These are phyloP conservation scores for Lasiosphaeris hirsuta DNA, from an alignment of 495 filamentous ascomycete species.

Conservation along the genomic window DNA sequence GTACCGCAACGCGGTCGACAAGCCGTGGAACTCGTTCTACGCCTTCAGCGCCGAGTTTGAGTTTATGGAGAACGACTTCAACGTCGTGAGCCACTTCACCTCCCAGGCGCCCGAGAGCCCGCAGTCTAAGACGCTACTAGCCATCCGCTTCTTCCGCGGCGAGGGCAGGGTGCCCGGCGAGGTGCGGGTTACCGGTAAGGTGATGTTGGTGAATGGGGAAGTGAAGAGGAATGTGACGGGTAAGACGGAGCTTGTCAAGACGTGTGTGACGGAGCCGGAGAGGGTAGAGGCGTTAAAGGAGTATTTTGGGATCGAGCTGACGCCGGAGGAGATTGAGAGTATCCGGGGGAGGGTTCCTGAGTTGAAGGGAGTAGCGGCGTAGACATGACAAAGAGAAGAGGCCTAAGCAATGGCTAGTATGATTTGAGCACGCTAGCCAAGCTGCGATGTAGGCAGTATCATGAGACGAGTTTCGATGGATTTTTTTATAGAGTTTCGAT, in stretches of 20 bases:
- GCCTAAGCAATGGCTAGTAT: no score
- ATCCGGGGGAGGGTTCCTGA: slow-evolving; percentile 50
- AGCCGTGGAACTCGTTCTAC: slow-evolving; percentile 56
- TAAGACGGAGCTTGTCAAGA: slow-evolving; percentile 48
- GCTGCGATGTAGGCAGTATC: no score
- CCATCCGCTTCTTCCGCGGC: slow-evolving; percentile 55
- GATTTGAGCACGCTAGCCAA: no score
- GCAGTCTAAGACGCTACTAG: slow-evolving; percentile 50
- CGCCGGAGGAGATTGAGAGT: slow-evolving; percentile 46
- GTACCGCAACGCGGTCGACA: slow-evolving; percentile 43
- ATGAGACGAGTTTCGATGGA: no score
- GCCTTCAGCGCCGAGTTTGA: slow-evolving; percentile 56
- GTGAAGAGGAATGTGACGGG: slow-evolving; percentile 60
- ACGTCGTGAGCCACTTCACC: slow-evolving; percentile 54
- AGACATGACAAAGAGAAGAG: neutral
- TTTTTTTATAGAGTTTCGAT: no score
- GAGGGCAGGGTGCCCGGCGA: slow-evolving; percentile 17
- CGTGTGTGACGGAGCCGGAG: slow-evolving; percentile 49
- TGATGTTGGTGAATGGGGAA: slow-evolving; percentile 54
- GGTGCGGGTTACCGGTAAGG: slow-evolving; percentile 52
- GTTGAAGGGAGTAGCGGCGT: slow-evolving; percentile 24
- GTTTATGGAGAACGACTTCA: slow-evolving; percentile 60
- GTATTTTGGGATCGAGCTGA: slow-evolving; percentile 55
- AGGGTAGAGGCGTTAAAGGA: slow-evolving; percentile 49
- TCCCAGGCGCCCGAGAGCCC: slow-evolving; percentile 44